Percentiles rank a stretch among this genome's conserved stretches.
These are phyloP conservation scores for Inga oerstediana DNA, from an alignment of 306 rosid genomes.

Conservation along the genomic window DNA sequence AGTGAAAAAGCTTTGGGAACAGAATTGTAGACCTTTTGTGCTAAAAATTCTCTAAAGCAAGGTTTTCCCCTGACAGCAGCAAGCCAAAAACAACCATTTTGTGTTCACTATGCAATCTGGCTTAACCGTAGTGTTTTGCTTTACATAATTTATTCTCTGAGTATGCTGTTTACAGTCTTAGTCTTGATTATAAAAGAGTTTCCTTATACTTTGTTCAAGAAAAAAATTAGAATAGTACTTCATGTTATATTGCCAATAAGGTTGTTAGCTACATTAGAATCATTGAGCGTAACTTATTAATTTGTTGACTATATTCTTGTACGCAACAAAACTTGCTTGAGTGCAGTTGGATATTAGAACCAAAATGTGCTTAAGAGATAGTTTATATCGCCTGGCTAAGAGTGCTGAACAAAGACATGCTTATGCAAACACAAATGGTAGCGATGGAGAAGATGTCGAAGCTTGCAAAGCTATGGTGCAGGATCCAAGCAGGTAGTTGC, in stretches of 20 bases:
- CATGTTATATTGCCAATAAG: constrained; percentile 18
- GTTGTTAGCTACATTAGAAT: background rate
- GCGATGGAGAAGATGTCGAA: constrained; percentile 46
- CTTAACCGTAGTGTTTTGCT: background rate
- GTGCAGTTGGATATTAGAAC: constrained; percentile 70
- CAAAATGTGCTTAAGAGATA: constrained; percentile 77
- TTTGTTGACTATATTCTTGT: background rate
- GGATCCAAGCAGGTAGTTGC: constrained; percentile 55
- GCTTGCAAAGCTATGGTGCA: constrained; percentile 37
- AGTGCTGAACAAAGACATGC: constrained; percentile 77
- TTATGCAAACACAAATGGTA: constrained; percentile 39
- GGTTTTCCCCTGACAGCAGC: background rate
- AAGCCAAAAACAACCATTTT: background rate
- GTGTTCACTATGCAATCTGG: background rate
- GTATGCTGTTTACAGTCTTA: background rate
- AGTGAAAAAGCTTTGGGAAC: background rate
- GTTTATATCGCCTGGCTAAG: constrained; percentile 76
- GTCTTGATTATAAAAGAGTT: background rate
- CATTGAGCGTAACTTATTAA: background rate
- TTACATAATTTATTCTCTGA: background rate
- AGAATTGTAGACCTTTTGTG: background rate
- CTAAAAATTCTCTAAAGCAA: background rate
- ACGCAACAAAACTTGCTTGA: constrained; percentile 26
- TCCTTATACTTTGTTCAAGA: background rate
- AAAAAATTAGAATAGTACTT: background rate